A percentile compares a stretch with the other conserved stretches of the same genome.
Evolutionary conservation across 176 grass and related monocot species (phyloP).

Genomic region (Saccharum spontaneum): DNA sequence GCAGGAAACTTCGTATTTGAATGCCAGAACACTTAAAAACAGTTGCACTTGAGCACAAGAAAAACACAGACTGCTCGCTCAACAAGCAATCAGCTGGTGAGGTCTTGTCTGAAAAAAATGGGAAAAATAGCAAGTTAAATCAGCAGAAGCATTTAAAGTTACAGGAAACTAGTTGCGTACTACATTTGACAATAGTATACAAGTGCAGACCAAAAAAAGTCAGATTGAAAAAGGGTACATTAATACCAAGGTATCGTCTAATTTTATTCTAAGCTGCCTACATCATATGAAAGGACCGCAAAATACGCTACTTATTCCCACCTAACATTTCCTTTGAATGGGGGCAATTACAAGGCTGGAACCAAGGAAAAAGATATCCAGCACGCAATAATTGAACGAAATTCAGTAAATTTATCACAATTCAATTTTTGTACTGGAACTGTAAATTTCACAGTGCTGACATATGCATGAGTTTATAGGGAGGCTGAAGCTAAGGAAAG

Average conservation of each 20-base stretch:
- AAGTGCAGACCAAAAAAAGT: neutral
- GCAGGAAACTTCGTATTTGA: neutral
- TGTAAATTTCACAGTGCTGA: neutral
- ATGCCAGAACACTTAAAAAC: slow-evolving; percentile 25
- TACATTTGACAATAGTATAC: slow-evolving; percentile 2
- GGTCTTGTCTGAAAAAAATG: neutral
- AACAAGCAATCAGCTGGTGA: neutral
- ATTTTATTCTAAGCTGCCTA: slow-evolving; percentile 2
- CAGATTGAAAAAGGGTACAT: slow-evolving; percentile 4
- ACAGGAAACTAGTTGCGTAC: slow-evolving; percentile 11
- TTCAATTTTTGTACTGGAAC: neutral
- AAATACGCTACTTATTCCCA: neutral
- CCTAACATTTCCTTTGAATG: slow-evolving; percentile 26
- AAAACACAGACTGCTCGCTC: neutral
- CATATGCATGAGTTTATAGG: neutral
- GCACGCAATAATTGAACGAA: neutral
- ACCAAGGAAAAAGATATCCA: slow-evolving; percentile 13
- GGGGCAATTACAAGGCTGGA: neutral
- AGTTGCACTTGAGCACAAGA: slow-evolving; percentile 36
- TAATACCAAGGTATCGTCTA: neutral
- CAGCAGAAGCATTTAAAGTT: slow-evolving; percentile 5
- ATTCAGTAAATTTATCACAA: neutral
- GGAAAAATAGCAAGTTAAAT: neutral
- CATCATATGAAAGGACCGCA: neutral
- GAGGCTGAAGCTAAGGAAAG: neutral